Evolutionary conservation across 2,329 filamentous ascomycete species (phyloP), one percentile per base, ranked within the genome.

Genomic region (Fulvia fulva): DNA sequence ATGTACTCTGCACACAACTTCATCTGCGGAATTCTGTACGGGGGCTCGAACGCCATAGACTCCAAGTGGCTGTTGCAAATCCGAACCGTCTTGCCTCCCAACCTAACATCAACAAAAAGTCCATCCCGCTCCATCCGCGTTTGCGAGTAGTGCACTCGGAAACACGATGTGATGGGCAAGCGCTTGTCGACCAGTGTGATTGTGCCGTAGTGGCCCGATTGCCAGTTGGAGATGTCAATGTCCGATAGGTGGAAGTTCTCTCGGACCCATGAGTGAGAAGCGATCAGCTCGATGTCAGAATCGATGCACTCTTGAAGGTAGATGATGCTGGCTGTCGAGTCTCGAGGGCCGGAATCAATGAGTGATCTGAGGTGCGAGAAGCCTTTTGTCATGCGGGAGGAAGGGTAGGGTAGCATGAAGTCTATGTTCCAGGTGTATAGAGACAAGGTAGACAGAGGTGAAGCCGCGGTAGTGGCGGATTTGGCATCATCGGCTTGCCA

Each of bases 1-100:
- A 85, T 74, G 57, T 78, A 75, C 47, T 66, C 59, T 0, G 78
- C 76, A 2, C 79, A 76, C 8, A 76, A 63, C 22, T 72, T 65
- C 54, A 85, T 68, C 64, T 85, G 82, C 0, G 70, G 63, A 0
- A 80, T 80, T 0, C 83, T 76, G 19, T 76, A 69, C 0, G 81
- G 80, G 0, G 80, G 81, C 4, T 77, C 68, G 0, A 77, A 70
- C 0, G 75, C 73, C 16, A 85, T 70, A 2, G 80, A 83, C 66
- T 85, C 83, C 3, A 85, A 78, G 65, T 86, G 83, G 0, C 78
- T 79, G 65, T 83, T 83, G 68, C 81, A 83, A 3, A 85, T 65
- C 3, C 82, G 76, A 5, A 84, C 61, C 0, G 68, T 69, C 51
- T 65, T 69, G 32, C 55, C 55, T 22, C 64, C 57, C 22, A 78